phyloP scores from a whole-genome alignment of 2,329 filamentous ascomycete species.

The Elsinoe perseae region DNA sequence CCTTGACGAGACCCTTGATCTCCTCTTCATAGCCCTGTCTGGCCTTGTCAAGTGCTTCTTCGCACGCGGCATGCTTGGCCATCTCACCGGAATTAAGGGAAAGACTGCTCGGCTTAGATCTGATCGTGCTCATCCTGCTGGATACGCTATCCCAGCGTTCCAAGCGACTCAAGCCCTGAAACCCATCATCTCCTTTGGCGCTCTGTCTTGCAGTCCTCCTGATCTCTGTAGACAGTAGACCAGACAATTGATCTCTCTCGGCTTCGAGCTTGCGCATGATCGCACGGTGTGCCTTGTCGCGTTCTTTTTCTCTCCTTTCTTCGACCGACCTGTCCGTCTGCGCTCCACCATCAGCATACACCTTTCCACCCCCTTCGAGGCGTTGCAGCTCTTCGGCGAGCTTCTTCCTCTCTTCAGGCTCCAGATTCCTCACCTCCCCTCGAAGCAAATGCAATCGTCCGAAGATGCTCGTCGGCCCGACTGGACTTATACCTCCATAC shows the following conservation, averaged over 20 bases:
- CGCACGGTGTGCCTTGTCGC: not conserved
- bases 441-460: conserved; percentile 5
- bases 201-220: conserved; percentile 2
- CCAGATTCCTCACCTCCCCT: conserved; percentile 1
- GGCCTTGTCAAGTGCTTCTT: conserved; percentile 26
- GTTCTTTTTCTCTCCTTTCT: conserved; percentile 4
- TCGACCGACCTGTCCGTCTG: not conserved
- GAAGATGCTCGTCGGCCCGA: conserved; percentile 1
- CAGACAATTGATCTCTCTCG: conserved; percentile 18
- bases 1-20: conserved; percentile 38
- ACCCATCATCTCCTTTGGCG: conserved; percentile 3
- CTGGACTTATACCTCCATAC: conserved; percentile 1
- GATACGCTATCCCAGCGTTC: conserved; percentile 8
- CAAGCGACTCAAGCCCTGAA: not conserved
- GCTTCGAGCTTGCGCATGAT: conserved; percentile 21
- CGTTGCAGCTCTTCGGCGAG: not conserved
- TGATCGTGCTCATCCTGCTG: conserved; percentile 8
- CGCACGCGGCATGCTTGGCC: conserved; percentile 16
- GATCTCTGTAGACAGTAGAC: conserved; percentile 4
- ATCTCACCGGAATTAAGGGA: conserved; percentile 15
- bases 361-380: not conserved
- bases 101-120: not conserved
- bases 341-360: not conserved
- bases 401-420: conserved; percentile 5
- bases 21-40: conserved; percentile 29